phyloP scores from a whole-genome alignment of 352 stramenopile species.

The Phytopythium sindhum region DNA sequence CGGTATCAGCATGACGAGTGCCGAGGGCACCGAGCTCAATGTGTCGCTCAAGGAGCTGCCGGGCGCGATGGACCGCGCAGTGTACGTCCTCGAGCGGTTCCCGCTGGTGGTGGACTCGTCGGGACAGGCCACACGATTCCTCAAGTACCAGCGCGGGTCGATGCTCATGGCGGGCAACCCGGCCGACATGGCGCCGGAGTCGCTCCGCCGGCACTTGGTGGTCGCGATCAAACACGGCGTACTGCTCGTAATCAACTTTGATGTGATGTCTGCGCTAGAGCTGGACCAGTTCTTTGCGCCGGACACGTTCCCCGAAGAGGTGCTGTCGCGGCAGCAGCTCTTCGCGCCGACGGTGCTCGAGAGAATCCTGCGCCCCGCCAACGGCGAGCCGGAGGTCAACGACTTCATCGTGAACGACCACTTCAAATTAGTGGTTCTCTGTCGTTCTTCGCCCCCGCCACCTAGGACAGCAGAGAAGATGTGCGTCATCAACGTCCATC shows the following conservation, averaged over 20 bases:
- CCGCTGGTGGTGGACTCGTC: conserved; percentile 82
- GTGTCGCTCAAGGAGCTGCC: conserved; percentile 81
- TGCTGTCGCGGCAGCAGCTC: conserved; percentile 66
- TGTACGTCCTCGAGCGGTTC: conserved; percentile 87
- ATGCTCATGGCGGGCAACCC: conserved; percentile 81
- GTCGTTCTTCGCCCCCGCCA: conserved; percentile 32
- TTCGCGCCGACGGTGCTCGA: conserved; percentile 59
- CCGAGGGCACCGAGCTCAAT: conserved; percentile 13
- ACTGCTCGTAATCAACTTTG: conserved; percentile 77
- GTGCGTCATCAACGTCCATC: conserved; percentile 56
- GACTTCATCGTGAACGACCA: conserved; percentile 81
- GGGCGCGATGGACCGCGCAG: conserved; percentile 77
- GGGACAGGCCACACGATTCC: conserved; percentile 78
- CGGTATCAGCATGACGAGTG: background rate
- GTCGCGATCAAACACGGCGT: conserved; percentile 66
- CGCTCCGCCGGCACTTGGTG: conserved; percentile 71
- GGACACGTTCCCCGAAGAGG: conserved; percentile 60
- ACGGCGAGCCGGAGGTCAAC: conserved; percentile 46
- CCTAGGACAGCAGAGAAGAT: conserved; percentile 56
- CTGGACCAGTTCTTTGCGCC: conserved; percentile 78
- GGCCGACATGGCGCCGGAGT: conserved; percentile 58
- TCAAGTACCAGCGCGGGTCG: conserved; percentile 88
- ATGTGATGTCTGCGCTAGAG: conserved; percentile 54
- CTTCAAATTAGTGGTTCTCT: conserved; percentile 86
- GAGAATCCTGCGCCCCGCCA: conserved; percentile 34